phyloP scores from a whole-genome alignment of 768 basidiomycete species.

The Phylloporus sp. region DNA sequence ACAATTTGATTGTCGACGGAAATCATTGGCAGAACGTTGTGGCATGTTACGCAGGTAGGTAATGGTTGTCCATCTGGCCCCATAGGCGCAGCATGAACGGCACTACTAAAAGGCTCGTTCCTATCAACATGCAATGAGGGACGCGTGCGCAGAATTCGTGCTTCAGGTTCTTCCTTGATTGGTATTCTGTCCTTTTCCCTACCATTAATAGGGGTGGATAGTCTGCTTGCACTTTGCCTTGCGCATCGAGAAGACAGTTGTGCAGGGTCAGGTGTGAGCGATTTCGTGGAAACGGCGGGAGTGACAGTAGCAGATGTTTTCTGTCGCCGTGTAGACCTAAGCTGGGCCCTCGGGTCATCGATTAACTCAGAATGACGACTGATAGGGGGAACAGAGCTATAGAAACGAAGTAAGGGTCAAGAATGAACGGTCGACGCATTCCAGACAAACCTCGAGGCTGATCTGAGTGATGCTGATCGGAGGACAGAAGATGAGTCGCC shows the following conservation, averaged over 20 bases:
- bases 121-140: constrained; percentile 35
- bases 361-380: constrained; percentile 26
- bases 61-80: constrained; percentile 64
- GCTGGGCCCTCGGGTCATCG: constrained; percentile 31
- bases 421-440: constrained; percentile 2
- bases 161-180: constrained; percentile 47
- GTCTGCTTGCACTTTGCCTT: constrained; percentile 29
- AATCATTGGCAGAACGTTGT: constrained; percentile 68
- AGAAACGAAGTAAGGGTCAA: constrained; percentile 7
- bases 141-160: constrained; percentile 47
- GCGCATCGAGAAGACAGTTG: constrained; percentile 26
- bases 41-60: constrained; percentile 69
- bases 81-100: constrained; percentile 42
- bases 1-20: constrained; percentile 70
- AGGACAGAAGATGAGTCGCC: constrained; percentile 19
- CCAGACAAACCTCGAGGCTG: constrained; percentile 24
- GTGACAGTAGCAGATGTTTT: constrained; percentile 41
- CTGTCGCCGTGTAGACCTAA: constrained; percentile 54
- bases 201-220: constrained; percentile 27
- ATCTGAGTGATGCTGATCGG: constrained; percentile 25
- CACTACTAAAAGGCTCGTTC: constrained; percentile 35
- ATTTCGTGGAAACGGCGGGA: constrained; percentile 44
- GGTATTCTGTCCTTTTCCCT: constrained; percentile 38
- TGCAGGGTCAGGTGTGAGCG: constrained; percentile 29
- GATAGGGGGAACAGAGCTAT: constrained; percentile 26